Percentiles rank a stretch among this genome's conserved stretches.
phyloP scores from a whole-genome alignment of 1,284 basidiomycete species.

The Ceratobasidium theobromae region DNA sequence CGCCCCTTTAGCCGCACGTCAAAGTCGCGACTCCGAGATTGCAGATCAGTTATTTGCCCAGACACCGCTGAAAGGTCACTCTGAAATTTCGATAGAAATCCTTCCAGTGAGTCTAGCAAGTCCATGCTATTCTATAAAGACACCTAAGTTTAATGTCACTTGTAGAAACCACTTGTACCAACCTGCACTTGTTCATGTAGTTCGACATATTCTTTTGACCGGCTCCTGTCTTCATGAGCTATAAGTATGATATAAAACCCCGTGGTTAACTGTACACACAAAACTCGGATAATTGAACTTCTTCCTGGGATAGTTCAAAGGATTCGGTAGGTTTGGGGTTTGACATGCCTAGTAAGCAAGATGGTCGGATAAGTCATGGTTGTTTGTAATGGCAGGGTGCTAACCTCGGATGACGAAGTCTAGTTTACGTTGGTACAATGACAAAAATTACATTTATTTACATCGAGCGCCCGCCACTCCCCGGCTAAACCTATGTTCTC shows the following conservation, averaged over 20 bases:
- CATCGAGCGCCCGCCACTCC: neutral
- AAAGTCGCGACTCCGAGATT: constrained; percentile 85
- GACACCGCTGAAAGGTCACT: constrained; percentile 91
- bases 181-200: constrained; percentile 80
- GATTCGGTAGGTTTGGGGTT: neutral
- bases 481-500: no score
- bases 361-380: neutral
- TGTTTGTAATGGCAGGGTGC: neutral
- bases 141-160: no score
- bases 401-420: constrained; percentile 19
- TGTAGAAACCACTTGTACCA: no score
- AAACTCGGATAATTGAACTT: constrained; percentile 19
- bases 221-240: constrained; percentile 42
- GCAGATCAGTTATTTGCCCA: constrained; percentile 91
- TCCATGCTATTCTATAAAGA: constrained; percentile 70
- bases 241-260: neutral
- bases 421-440: neutral
- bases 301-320: neutral
- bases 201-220: constrained; percentile 74
- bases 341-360: constrained; percentile 7
- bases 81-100: constrained; percentile 93
- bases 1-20: constrained; percentile 82
- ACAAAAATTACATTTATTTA: neutral
- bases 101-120: constrained; percentile 81
- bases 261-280: constrained; percentile 1